Evolutionary conservation across 164 flowering plant species (phyloP).

Genomic region (Euptelea pleiosperma): DNA sequence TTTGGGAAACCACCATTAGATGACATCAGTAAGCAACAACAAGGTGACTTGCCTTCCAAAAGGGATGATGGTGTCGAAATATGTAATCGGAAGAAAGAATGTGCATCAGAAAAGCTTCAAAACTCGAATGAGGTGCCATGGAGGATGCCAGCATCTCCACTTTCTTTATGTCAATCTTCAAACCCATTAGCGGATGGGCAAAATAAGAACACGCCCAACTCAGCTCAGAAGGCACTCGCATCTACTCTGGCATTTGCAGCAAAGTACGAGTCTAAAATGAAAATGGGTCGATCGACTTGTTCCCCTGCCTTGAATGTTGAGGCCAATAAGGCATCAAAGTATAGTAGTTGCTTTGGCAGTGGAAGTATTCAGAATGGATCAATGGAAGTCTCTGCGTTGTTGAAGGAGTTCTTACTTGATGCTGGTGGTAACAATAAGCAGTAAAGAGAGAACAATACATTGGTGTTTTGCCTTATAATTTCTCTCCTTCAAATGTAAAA

Average conservation of each 20-base stretch:
- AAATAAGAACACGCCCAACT: constrained; percentile 18
- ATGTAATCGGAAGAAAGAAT: constrained; percentile 13
- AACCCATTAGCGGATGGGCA: constrained; percentile 12
- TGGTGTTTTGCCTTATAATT: too few relatives aligned
- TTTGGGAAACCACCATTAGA: constrained; percentile 25
- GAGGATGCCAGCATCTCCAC: constrained; percentile 12
- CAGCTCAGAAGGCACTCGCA: constrained; percentile 21
- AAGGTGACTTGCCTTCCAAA: constrained; percentile 13
- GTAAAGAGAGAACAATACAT: too few relatives aligned
- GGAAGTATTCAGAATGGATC: background rate
- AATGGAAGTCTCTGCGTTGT: constrained; percentile 19
- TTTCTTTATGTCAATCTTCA: constrained; percentile 18
- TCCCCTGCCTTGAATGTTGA: constrained; percentile 1
- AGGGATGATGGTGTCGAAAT: constrained; percentile 11
- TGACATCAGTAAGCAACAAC: constrained; percentile 17
- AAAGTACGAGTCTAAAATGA: constrained; percentile 31
- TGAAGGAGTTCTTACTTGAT: constrained; percentile 28
- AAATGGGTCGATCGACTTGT: constrained; percentile 3
- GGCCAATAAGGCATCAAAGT: background rate
- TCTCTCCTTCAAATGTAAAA: too few relatives aligned
- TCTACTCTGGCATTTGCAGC: constrained; percentile 53
- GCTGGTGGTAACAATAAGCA: constrained; percentile 1
- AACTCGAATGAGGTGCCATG: constrained; percentile 14
- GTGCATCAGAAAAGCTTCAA: constrained; percentile 18
- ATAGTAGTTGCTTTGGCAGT: background rate